These are phyloP conservation scores for Lepidium campestre DNA, from an alignment of 441 rosid species.

Conservation along the genomic window DNA sequence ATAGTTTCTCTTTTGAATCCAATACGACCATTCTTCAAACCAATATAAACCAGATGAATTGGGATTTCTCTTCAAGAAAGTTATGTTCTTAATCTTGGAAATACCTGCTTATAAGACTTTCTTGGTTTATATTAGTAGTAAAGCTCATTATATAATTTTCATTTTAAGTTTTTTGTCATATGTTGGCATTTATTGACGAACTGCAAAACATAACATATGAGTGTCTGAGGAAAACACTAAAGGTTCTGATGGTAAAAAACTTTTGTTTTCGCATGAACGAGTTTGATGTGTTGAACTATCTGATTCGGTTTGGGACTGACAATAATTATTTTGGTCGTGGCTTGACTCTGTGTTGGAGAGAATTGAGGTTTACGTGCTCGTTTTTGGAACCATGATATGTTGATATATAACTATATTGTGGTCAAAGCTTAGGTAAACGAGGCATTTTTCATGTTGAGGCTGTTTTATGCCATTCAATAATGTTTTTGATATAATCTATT, in stretches of 20 bases:
- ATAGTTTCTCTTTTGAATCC: no score
- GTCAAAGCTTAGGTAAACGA: no score
- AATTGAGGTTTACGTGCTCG: neutral
- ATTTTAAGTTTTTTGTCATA: neutral
- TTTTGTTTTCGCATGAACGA: neutral
- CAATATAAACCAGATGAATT: neutral
- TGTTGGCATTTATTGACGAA: neutral
- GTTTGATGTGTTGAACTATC: neutral
- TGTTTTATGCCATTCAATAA: no score
- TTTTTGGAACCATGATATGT: no score
- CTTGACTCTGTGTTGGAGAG: neutral
- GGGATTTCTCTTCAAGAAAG: neutral
- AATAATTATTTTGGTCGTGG: neutral
- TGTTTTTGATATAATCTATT: no score
- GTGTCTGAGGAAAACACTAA: neutral
- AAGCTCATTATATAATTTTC: no score
- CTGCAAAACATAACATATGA: neutral
- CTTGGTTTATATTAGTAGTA: no score
- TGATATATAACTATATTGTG: no score
- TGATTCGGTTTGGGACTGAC: neutral
- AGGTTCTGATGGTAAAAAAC: neutral
- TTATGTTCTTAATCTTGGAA: neutral
- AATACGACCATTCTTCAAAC: no score
- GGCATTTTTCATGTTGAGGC: no score
- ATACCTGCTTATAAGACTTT: no score